Conservation (phyloP, 1,139 yeast species). For the Sugiyamaella neomexicana region DNA sequence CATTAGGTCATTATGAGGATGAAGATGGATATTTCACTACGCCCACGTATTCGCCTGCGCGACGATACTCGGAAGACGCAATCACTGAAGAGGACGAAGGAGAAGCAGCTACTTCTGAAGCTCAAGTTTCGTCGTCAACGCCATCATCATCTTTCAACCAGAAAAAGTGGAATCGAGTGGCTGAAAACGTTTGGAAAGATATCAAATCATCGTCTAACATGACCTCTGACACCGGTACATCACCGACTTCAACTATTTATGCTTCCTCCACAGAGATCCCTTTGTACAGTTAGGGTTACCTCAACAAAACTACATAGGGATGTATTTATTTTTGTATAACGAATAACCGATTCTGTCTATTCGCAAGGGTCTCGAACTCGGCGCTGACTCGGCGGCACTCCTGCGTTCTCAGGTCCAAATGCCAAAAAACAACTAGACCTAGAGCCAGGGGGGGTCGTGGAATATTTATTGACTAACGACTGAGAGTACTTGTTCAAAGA, state of each 20-base stretch:
- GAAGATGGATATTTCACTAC: slow-evolving; percentile 20
- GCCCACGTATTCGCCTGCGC: slow-evolving; percentile 10
- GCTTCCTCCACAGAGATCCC: slow-evolving; percentile 1
- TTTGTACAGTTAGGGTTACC: slow-evolving; percentile 7
- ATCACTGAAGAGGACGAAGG: slow-evolving; percentile 18
- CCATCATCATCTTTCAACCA: neutral
- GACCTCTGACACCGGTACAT: neutral
- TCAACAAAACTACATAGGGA: neutral
- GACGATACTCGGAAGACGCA: slow-evolving; percentile 15
- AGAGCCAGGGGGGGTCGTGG: too few relatives aligned
- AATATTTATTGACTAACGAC: too few relatives aligned
- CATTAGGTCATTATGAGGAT: slow-evolving; percentile 20
- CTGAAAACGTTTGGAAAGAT: slow-evolving; percentile 14
- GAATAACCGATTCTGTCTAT: neutral
- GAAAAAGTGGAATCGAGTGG: slow-evolving; percentile 14
- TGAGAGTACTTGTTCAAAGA: too few relatives aligned
- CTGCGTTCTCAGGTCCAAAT: too few relatives aligned
- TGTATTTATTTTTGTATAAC: slow-evolving; percentile 3
- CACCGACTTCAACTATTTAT: slow-evolving; percentile 9
- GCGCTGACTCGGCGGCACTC: too few relatives aligned
- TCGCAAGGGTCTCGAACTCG: too few relatives aligned
- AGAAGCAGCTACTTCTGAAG: neutral
- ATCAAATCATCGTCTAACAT: neutral
- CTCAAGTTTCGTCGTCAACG: neutral
- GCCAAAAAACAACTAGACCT: too few relatives aligned